These are phyloP conservation scores for Fusarium longipes DNA, from an alignment of 2,329 filamentous ascomycete genomes.

Conservation along the genomic window DNA sequence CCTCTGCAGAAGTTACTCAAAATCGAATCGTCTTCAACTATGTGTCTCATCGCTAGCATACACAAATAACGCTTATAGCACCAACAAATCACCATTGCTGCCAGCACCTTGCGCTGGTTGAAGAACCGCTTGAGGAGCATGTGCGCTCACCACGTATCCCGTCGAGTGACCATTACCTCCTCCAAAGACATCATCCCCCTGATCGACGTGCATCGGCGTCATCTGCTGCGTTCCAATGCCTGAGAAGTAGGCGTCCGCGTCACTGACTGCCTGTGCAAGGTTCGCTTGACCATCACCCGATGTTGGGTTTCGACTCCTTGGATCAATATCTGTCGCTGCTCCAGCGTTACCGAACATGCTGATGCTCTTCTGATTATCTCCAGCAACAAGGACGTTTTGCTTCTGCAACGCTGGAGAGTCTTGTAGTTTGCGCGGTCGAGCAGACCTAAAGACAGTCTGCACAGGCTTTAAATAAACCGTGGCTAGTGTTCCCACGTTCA, in stretches of 20 bases:
- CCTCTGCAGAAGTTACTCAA: background rate
- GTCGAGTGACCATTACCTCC: conserved; percentile 65
- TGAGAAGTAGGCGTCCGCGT: conserved; percentile 91
- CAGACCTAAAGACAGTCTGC: conserved; percentile 93
- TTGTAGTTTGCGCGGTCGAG: conserved; percentile 80
- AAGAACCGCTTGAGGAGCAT: conserved; percentile 79
- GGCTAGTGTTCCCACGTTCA: conserved; percentile 94
- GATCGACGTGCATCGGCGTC: conserved; percentile 75
- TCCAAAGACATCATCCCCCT: conserved; percentile 71
- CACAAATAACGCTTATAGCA: conserved; percentile 60
- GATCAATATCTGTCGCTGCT: conserved; percentile 63
- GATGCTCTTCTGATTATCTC: conserved; percentile 69
- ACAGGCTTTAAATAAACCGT: conserved; percentile 99
- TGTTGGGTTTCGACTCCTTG: conserved; percentile 51
- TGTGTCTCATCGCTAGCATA: conserved; percentile 34
- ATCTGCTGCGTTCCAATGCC: conserved; percentile 79
- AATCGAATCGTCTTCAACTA: conserved; percentile 24
- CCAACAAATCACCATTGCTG: conserved; percentile 77
- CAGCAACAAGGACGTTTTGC: conserved; percentile 66
- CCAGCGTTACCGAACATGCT: conserved; percentile 67
- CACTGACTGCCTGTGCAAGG: conserved; percentile 78
- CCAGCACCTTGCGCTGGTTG: conserved; percentile 73
- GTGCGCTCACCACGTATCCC: conserved; percentile 83
- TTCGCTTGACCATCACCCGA: conserved; percentile 55
- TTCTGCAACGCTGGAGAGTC: conserved; percentile 90